Percentiles rank a stretch among this genome's conserved stretches.
Evolutionary conservation across 2,329 filamentous ascomycete species (phyloP).

Genomic region (Diaporthe ampelina): DNA sequence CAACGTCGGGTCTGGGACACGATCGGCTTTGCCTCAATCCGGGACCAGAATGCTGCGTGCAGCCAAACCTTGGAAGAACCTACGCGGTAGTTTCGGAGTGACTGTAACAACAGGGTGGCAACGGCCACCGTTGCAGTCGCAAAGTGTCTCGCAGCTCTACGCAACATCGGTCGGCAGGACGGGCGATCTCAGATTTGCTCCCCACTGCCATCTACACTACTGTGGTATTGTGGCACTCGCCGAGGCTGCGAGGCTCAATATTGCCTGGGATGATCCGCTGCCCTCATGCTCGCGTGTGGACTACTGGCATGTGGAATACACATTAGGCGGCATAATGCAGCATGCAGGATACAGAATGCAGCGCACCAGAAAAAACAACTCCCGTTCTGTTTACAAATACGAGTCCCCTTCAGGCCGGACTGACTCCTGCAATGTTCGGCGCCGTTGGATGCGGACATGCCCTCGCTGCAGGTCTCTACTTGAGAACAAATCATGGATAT

Average conservation of each 20-base stretch:
- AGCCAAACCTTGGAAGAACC: conserved; percentile 3
- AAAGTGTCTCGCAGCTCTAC: conserved; percentile 14
- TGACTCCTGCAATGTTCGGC: background rate
- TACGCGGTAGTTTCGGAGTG: conserved; percentile 8
- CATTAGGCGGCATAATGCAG: background rate
- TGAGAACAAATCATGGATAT: background rate
- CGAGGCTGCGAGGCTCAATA: background rate
- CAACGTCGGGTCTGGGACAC: background rate
- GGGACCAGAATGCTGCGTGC: background rate
- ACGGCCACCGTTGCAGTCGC: conserved; percentile 23
- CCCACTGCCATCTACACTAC: conserved; percentile 2
- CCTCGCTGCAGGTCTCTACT: background rate
- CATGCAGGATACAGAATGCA: conserved; percentile 14
- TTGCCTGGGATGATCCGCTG: conserved; percentile 6
- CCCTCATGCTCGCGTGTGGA: background rate
- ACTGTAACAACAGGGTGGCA: conserved; percentile 17
- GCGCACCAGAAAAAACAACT: background rate
- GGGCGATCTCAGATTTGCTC: conserved; percentile 31
- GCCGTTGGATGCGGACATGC: background rate
- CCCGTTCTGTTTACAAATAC: background rate
- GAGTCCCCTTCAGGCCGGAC: background rate
- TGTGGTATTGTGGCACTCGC: conserved; percentile 10
- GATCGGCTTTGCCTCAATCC: conserved; percentile 2
- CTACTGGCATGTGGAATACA: conserved; percentile 1
- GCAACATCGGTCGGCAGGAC: conserved; percentile 27